Evolutionary conservation across 805 yeast genomes (phyloP).

Genomic region (Cyberlindnera euphorbiiphila): DNA sequence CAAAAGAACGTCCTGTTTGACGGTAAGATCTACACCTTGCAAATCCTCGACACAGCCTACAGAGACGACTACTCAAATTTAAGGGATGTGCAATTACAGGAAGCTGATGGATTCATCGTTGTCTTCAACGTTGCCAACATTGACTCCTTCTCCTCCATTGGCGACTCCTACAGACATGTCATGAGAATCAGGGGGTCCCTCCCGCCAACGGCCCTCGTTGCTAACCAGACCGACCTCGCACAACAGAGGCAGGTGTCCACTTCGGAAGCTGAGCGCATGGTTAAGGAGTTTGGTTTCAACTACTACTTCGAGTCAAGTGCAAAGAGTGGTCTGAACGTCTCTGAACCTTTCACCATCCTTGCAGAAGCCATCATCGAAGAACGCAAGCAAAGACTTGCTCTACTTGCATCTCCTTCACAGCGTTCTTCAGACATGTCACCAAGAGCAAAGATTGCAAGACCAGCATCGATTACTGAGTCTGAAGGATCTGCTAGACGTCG

Average conservation of each 20-base stretch:
- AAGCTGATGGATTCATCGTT: conserved; percentile 24
- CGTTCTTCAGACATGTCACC: no score
- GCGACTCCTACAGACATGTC: conserved; percentile 19
- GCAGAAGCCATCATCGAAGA: conserved; percentile 2
- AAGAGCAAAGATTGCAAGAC: no score
- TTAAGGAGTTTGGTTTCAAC: conserved; percentile 13
- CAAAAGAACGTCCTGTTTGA: conserved; percentile 52
- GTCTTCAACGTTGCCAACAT: conserved; percentile 16
- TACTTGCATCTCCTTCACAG: no score
- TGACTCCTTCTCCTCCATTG: conserved; percentile 14
- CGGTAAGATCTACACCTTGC: conserved; percentile 47
- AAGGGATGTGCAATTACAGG: conserved; percentile 41
- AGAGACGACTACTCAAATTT: conserved; percentile 76
- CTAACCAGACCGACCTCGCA: conserved; percentile 16
- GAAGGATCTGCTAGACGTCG: neutral
- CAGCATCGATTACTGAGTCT: neutral
- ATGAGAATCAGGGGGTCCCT: conserved; percentile 15
- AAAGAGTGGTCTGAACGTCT: conserved; percentile 15
- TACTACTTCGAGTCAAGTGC: conserved; percentile 22
- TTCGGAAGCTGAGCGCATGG: conserved; percentile 17
- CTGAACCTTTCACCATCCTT: conserved; percentile 16
- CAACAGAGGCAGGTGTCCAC: conserved; percentile 13
- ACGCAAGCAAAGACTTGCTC: no score
- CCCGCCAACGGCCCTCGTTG: conserved; percentile 23
- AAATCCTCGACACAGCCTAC: conserved; percentile 73